Conservation (phyloP, 345 rosid species). For the Syzygium aromaticum region DNA sequence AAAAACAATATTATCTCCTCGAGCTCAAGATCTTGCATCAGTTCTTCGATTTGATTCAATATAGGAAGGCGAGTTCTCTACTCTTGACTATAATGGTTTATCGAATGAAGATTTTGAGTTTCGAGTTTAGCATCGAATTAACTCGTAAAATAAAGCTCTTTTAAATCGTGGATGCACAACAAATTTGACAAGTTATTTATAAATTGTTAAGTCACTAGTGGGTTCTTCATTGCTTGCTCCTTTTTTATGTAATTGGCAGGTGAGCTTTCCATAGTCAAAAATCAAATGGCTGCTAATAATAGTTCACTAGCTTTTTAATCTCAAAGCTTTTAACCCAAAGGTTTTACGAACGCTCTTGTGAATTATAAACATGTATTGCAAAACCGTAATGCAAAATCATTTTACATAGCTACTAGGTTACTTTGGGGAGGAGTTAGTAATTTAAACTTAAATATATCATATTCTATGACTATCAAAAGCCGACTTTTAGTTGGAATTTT, state of each 20-base stretch:
- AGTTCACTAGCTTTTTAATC: neutral
- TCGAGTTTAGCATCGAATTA: neutral
- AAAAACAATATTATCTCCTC: neutral
- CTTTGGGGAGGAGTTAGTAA: neutral
- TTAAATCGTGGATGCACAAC: neutral
- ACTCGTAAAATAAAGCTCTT: fast-evolving
- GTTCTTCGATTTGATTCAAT: neutral
- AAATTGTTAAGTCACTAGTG: neutral
- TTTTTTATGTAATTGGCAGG: neutral
- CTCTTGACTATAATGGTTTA: neutral
- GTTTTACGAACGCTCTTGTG: neutral
- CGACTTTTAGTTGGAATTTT: neutral
- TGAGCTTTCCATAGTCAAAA: neutral
- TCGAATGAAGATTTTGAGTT: no score
- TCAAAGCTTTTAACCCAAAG: neutral
- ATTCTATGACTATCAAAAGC: neutral
- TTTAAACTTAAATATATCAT: neutral
- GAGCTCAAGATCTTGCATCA: neutral
- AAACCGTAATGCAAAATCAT: neutral
- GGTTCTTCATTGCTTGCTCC: neutral
- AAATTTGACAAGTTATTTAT: neutral
- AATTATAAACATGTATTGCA: neutral
- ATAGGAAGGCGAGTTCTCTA: neutral
- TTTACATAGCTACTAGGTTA: neutral
- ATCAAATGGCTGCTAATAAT: neutral